Evolutionary conservation across 192 early-diverging fungal species (phyloP).

Genomic region (Pilobolus umbonatus): DNA sequence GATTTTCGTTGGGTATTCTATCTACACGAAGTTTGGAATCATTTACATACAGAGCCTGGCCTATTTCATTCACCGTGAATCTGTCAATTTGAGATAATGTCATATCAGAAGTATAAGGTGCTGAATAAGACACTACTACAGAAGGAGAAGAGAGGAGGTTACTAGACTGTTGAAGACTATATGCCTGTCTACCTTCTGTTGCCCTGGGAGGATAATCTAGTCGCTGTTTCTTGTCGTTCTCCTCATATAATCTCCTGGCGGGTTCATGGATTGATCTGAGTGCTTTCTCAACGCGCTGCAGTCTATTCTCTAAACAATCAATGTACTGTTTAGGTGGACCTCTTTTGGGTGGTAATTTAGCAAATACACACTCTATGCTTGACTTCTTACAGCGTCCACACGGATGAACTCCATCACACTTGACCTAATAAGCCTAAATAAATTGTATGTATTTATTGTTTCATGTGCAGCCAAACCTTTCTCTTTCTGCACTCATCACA

Average conservation of each 20-base stretch:
- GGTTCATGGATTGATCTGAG: slow-evolving; percentile 22
- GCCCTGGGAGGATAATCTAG: background rate
- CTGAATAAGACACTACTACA: background rate
- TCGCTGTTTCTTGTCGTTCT: background rate
- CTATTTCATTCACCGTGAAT: slow-evolving; percentile 30
- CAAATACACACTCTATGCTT: slow-evolving; percentile 25
- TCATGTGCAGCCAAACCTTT: slow-evolving; percentile 19
- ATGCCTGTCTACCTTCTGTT: background rate
- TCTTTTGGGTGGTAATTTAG: slow-evolving; percentile 26
- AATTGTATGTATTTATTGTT: background rate
- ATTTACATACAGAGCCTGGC: slow-evolving; percentile 27
- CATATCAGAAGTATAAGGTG: slow-evolving; percentile 8
- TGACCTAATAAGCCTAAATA: slow-evolving; percentile 22
- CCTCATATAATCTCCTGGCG: slow-evolving; percentile 9
- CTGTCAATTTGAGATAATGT: background rate
- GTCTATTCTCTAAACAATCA: slow-evolving; percentile 29
- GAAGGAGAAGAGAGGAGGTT: background rate
- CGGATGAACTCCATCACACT: slow-evolving; percentile 37
- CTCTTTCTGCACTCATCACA: slow-evolving; percentile 35
- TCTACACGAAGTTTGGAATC: slow-evolving; percentile 14
- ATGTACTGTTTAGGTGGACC: slow-evolving; percentile 40
- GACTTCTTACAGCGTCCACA: slow-evolving; percentile 30
- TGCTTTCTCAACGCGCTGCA: slow-evolving; percentile 30
- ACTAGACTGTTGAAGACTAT: background rate
- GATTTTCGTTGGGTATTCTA: slow-evolving; percentile 11